A percentile compares a stretch with the other conserved stretches of the same genome.
phyloP scores from a whole-genome alignment of 306 rosid species.

The Glycine latifolia region DNA sequence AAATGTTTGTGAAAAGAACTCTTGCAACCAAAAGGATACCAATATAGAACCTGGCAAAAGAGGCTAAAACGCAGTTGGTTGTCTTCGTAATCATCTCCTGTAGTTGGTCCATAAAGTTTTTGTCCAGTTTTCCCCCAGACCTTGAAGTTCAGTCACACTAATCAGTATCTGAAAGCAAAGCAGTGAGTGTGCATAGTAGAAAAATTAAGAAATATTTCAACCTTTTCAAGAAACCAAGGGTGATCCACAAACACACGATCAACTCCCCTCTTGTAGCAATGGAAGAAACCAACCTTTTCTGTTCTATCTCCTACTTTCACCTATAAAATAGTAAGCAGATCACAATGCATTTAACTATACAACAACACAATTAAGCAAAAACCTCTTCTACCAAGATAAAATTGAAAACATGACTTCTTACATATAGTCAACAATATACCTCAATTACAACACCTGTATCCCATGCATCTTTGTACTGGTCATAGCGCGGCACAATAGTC shows the following conservation, averaged over 20 bases:
- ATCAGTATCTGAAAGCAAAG: slow-evolving; percentile 24
- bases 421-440: slow-evolving; percentile 48
- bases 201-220: slow-evolving; percentile 43
- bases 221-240: slow-evolving; percentile 76
- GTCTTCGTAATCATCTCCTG: slow-evolving; percentile 77
- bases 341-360: neutral
- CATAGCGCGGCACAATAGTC: slow-evolving; percentile 76
- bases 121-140: slow-evolving; percentile 84
- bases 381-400: neutral
- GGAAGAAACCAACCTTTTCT: slow-evolving; percentile 76
- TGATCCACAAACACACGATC: slow-evolving; percentile 86
- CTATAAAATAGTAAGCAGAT: slow-evolving; percentile 42
- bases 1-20: neutral
- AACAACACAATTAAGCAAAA: slow-evolving; percentile 31
- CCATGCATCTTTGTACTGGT: slow-evolving; percentile 93
- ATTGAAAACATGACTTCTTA: slow-evolving; percentile 16
- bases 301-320: slow-evolving; percentile 59
- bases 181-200: slow-evolving; percentile 1
- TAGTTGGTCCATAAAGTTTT: slow-evolving; percentile 68
- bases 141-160: slow-evolving; percentile 51
- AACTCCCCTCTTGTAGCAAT: slow-evolving; percentile 81
- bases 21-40: slow-evolving; percentile 17
- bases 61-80: slow-evolving; percentile 77
- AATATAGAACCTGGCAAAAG: slow-evolving; percentile 66
- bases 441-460: slow-evolving; percentile 63